Conservation (phyloP, 2,329 filamentous ascomycete genomes). For the Paracamarosporium sp. region DNA sequence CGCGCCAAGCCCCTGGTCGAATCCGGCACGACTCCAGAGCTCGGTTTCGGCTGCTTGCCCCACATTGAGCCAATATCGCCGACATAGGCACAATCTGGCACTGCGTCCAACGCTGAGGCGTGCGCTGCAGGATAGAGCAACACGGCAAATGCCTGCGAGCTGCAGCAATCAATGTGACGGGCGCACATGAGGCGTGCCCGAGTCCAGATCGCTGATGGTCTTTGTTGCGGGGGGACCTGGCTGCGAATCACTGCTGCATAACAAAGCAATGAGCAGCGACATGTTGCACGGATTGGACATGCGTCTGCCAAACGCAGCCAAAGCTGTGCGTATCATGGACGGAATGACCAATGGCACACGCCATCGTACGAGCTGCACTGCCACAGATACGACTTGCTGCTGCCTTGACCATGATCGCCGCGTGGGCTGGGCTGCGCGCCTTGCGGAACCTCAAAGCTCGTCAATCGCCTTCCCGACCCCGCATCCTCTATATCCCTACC, state of each 20-base stretch:
- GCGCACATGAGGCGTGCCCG: slow-evolving; percentile 6
- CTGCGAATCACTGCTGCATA: not conserved
- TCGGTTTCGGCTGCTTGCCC: not conserved
- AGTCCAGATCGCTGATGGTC: not conserved
- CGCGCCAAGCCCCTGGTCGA: slow-evolving; percentile 4
- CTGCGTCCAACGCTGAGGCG: not conserved
- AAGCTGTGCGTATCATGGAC: not conserved
- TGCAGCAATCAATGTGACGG: slow-evolving; percentile 10
- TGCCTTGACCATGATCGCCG: slow-evolving; percentile 1
- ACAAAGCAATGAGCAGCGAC: not conserved
- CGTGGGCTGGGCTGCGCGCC: not conserved
- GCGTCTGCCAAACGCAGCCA: not conserved
- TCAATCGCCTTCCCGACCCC: not conserved
- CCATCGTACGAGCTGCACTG: slow-evolving; percentile 3
- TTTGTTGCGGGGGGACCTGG: not conserved
- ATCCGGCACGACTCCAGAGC: not conserved
- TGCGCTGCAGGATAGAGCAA: not conserved
- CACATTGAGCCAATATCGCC: slow-evolving; percentile 9
- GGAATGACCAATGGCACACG: not conserved
- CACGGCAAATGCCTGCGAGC: slow-evolving; percentile 4
- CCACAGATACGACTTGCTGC: slow-evolving; percentile 6
- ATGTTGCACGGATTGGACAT: not conserved
- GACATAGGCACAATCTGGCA: slow-evolving; percentile 8
- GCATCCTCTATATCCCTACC: not conserved
- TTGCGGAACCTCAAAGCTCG: slow-evolving; percentile 3